Base-by-base conservation (phyloP, 208 protist genomes). In the Acanthamoeba healyi region DNA sequence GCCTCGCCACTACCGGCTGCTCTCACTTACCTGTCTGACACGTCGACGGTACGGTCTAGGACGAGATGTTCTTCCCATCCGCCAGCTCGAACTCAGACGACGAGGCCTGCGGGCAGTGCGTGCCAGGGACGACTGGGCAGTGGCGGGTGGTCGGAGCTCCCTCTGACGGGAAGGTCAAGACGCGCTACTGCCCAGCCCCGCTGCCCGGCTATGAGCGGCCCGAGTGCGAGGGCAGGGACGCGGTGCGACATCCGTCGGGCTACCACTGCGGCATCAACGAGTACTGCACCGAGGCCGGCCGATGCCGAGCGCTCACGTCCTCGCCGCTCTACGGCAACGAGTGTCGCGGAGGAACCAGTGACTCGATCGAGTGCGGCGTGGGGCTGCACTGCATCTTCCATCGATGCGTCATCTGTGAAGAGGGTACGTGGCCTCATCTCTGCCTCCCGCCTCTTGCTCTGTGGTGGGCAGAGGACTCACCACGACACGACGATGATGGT, bases 221-320 rank as follows among this genome's bases (percentile, higher is more conserved):
- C 0, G 29, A 58, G 38, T 86, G 77, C 77, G 0, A 58, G 12
- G 44, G 14, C 6, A 51, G 77, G 24, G 77, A 86, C 44, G 77
- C 77, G 44, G 34, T 40, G 38, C 77, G n/a, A 1, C 10, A 86
- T 22, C 77, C 77, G 5, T 15, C 38, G 4, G 77, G 77, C 38
- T 86, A 86, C 44, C 38, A 86, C 44, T 91, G 84, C 38, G 84
- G 84, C 17, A 70, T 91, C 56, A 91, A 91, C 34, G 84, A 91
- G 56, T 91, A 72, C 32, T 91, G 84, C 56, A 51, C 84, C 10
- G 84, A 46, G 3, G 22, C 10, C 12, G 84, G 84, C n/a, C 5
- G 38, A n/a, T 86, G 77, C 26, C 40, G 77, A 36, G 44, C 38
- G 4, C 77, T 86, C n/a, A 86, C 15, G 12, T 12, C 38, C 4